Conservation (phyloP, 2,329 filamentous ascomycete genomes). For the Aspergillus versicolor region DNA sequence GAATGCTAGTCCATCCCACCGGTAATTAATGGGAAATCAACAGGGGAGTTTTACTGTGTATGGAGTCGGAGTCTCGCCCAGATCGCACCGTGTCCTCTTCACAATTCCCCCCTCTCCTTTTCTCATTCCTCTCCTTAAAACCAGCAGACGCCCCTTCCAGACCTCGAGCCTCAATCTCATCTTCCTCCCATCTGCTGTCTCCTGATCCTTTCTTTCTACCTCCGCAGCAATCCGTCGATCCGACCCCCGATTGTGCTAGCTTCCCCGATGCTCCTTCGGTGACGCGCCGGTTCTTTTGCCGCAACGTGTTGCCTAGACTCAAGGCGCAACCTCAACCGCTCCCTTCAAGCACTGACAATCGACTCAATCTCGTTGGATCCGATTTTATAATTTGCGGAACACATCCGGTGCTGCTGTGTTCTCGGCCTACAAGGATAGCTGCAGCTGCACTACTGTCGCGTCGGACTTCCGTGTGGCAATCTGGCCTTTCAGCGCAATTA, state of each 20-base stretch:
- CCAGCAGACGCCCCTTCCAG: background rate
- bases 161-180: background rate
- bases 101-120: background rate
- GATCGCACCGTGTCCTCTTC: conserved; percentile 21
- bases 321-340: background rate
- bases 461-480: conserved; percentile 16
- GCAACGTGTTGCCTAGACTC: conserved; percentile 8
- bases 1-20: background rate
- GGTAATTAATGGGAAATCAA: background rate
- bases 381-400: background rate
- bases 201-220: background rate
- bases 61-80: conserved; percentile 5
- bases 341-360: background rate
- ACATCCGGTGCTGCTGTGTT: background rate
- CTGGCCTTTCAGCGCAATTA: conserved; percentile 20
- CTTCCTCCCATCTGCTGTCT: conserved; percentile 1
- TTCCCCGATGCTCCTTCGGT: conserved; percentile 21
- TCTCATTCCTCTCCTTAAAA: conserved; percentile 7
- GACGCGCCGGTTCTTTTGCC: conserved; percentile 15
- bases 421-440: background rate
- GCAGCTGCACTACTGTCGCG: conserved; percentile 3
- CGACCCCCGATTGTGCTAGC: conserved; percentile 15
- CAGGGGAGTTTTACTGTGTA: conserved; percentile 1
- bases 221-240: conserved; percentile 10
- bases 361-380: background rate